Percentiles rank a stretch among this genome's conserved stretches.
phyloP scores from a whole-genome alignment of 257 asterid species.

The Rehmannia glutinosa region DNA sequence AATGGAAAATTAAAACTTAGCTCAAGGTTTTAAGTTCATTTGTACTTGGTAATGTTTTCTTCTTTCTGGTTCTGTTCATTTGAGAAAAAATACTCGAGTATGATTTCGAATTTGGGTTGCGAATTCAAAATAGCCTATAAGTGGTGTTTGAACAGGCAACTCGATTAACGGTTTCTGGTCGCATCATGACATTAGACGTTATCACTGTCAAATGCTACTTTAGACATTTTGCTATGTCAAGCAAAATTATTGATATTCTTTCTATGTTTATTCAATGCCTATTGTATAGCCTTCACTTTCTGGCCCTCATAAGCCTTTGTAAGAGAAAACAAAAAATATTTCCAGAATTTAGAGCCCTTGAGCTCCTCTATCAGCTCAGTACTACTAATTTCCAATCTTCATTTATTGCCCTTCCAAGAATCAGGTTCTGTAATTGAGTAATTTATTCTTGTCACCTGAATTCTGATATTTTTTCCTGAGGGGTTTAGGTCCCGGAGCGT shows the following conservation, averaged over 20 bases:
- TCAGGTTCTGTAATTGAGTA: neutral
- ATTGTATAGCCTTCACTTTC: constrained; percentile 9
- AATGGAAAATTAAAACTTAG: too few relatives aligned
- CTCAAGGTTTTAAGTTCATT: too few relatives aligned
- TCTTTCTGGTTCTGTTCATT: neutral
- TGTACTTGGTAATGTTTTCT: too few relatives aligned
- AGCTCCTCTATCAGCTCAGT: constrained; percentile 16
- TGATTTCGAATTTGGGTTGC: constrained; percentile 2
- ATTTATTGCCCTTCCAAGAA: constrained; percentile 17
- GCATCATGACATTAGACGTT: neutral
- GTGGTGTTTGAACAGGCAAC: constrained; percentile 21
- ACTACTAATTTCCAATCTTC: neutral
- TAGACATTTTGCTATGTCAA: constrained; percentile 5
- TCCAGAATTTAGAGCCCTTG: constrained; percentile 24
- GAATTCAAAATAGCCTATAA: neutral
- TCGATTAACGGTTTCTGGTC: neutral
- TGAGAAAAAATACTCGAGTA: neutral
- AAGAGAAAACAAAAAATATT: neutral
- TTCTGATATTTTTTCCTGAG: neutral
- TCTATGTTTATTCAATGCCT: constrained; percentile 9
- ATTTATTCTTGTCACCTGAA: neutral
- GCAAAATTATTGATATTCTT: constrained; percentile 31
- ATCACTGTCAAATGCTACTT: constrained; percentile 4
- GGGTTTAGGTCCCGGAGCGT: neutral
- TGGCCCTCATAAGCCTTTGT: neutral